These are phyloP conservation scores for Corymbia maculata DNA, from an alignment of 345 rosid species.

Conservation along the genomic window DNA sequence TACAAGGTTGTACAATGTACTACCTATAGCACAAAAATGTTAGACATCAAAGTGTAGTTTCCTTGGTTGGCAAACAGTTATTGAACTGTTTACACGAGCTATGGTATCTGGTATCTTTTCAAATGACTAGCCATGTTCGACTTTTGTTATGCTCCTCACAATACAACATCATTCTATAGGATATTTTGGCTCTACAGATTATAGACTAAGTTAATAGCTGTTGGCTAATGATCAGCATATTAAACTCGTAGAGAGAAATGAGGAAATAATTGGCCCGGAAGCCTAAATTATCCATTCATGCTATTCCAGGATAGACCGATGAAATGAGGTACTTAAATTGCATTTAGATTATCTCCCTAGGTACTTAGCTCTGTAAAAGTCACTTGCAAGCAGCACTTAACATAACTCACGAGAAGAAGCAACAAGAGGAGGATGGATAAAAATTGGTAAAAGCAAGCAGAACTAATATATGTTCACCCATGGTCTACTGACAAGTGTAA, in stretches of 20 bases:
- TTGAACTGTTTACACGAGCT: not conserved
- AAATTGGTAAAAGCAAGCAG: not conserved
- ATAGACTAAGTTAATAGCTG: not conserved
- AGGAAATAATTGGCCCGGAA: not conserved
- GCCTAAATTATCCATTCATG: not conserved
- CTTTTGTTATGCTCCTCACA: not conserved
- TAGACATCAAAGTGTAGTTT: not conserved
- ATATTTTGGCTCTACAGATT: not conserved
- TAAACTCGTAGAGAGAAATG: not conserved
- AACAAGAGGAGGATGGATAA: not conserved
- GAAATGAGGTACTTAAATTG: not conserved
- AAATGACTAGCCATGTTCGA: not conserved
- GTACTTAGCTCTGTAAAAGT: not conserved
- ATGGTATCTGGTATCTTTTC: not conserved
- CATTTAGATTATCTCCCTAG: not conserved
- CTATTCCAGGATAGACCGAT: not conserved
- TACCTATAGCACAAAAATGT: not conserved
- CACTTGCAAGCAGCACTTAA: not conserved
- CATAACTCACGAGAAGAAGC: not conserved
- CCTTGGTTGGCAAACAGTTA: not conserved
- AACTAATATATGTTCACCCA: not conserved
- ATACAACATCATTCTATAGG: not conserved
- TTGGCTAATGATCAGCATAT: not conserved
- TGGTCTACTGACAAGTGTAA: not conserved
- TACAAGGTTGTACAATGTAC: not conserved